Evolutionary conservation across 192 early-diverging fungal species (phyloP).

Genomic region (Gaertneriomyces sp.): DNA sequence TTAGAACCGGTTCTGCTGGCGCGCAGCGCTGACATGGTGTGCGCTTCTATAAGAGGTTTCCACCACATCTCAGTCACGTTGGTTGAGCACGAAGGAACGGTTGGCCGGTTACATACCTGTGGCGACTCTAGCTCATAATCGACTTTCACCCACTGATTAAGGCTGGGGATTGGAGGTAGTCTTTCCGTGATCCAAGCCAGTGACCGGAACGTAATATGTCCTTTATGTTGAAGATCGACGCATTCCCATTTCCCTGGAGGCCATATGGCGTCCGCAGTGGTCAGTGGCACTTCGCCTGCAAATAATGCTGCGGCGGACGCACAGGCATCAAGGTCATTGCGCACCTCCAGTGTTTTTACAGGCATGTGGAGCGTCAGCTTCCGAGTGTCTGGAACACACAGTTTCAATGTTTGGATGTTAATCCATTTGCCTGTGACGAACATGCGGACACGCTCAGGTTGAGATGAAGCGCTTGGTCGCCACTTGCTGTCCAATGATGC

Average conservation of each 20-base stretch:
- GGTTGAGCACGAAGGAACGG: background rate
- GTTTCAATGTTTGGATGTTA: background rate
- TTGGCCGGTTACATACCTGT: slow-evolving; percentile 1
- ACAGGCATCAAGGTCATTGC: background rate
- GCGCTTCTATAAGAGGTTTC: background rate
- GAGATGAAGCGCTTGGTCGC: slow-evolving; percentile 26
- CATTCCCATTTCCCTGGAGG: slow-evolving; percentile 26
- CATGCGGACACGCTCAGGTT: slow-evolving; percentile 27
- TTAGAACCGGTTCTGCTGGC: slow-evolving; percentile 32
- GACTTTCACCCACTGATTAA: slow-evolving; percentile 39
- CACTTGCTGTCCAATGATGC: slow-evolving; percentile 34
- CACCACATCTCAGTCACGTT: background rate
- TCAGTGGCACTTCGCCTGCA: slow-evolving; percentile 21
- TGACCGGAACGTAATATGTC: slow-evolving; percentile 31
- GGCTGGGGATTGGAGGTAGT: slow-evolving; percentile 19
- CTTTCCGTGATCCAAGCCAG: slow-evolving; percentile 45
- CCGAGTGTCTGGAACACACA: background rate
- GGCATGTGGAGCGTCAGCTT: background rate
- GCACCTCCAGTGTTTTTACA: background rate
- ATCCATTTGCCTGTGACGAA: slow-evolving; percentile 8
- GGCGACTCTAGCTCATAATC: slow-evolving; percentile 6
- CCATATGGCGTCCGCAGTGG: slow-evolving; percentile 33
- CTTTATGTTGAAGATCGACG: slow-evolving; percentile 35
- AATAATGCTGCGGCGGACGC: slow-evolving; percentile 8
- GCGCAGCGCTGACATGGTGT: slow-evolving; percentile 41